Base-by-base conservation (phyloP, 805 yeast genomes). In the Tetrapisispora taiwanensis region DNA sequence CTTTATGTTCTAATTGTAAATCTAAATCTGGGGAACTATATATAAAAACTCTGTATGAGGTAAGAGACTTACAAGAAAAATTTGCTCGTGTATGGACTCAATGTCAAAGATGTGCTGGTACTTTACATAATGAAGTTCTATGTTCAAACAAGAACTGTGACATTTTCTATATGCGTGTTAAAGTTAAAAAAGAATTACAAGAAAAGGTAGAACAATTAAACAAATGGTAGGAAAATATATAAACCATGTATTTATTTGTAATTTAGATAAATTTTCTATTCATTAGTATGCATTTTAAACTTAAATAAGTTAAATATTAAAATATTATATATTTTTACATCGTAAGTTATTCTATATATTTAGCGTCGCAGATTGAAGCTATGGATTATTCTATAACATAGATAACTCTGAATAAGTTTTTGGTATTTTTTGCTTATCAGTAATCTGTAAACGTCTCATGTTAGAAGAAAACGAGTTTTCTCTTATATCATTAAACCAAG, bases 111-210 rank as follows among this genome's bases (percentile, higher is more conserved):
- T 92, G 98, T 63, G 97, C 94, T 55, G 97, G 97, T 0, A 84
- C 92, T 22, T 68, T 94, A 44, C 97, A 92, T 56, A 96, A 88
- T 64, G 97, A 92, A 54, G 97, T 92, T 3, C 69, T 90, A 20
- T 92, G 99, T 63, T 81, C 95, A 0, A 87, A 90, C 52, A 88
- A 89, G 52, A 97, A 92, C 63, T 92, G 99, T 67, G 96, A 97
- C 1, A 92, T 92, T 31, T 92, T 92, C 58, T 92, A 92, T 62
- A 92, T 92, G 98, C 74, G 99, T 58, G 89, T 67, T 35, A 70
- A 70, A 47, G 70, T 68, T 15, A 69, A 60, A 47, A 70, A 70
- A 39, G 72, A 67, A 46, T 55, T 68, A 15, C 65, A 64, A 39
- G 69, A 65, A 27, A 70, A 68, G 44, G 53, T 67, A 9, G 52